phyloP scores from a whole-genome alignment of 352 stramenopile genomes.

The Globisporangium perplexum region DNA sequence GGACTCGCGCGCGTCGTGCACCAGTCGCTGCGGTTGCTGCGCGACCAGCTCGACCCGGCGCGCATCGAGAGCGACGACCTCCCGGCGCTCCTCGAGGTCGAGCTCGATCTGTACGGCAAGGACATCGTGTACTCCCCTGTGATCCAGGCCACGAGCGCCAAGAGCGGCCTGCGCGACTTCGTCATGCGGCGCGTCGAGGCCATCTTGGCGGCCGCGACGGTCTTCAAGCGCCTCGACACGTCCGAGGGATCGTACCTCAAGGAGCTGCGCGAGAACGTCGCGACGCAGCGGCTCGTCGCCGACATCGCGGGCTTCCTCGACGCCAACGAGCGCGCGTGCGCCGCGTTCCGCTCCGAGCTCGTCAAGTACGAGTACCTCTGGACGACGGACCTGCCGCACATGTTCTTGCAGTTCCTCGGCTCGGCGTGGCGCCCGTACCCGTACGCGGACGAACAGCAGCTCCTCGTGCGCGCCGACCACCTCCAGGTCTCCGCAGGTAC shows the following conservation, averaged over 20 bases:
- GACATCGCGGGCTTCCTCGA: conserved; percentile 82
- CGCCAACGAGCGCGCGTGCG: conserved; percentile 61
- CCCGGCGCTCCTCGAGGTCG: conserved; percentile 85
- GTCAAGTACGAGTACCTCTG: conserved; percentile 91
- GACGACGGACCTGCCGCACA: conserved; percentile 85
- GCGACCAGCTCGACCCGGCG: conserved; percentile 79
- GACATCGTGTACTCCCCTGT: conserved; percentile 79
- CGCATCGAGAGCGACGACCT: conserved; percentile 81
- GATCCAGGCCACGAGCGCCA: conserved; percentile 36
- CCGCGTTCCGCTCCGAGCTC: conserved; percentile 60
- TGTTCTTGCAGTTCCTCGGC: conserved; percentile 82
- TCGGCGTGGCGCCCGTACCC: conserved; percentile 55
- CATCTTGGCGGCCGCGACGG: conserved; percentile 52
- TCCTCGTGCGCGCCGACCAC: conserved; percentile 23
- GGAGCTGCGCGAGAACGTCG: conserved; percentile 81
- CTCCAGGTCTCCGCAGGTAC: conserved; percentile 12
- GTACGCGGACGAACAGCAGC: conserved; percentile 9
- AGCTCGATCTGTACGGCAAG: conserved; percentile 88
- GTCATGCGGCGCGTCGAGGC: conserved; percentile 63
- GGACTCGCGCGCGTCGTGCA: conserved; percentile 71
- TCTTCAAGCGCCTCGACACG: conserved; percentile 85
- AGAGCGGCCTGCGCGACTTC: conserved; percentile 55
- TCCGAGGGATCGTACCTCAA: conserved; percentile 86
- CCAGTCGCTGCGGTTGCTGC: conserved; percentile 57
- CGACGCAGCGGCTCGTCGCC: conserved; percentile 68